Evolutionary conservation across 768 basidiomycete species (phyloP).

Genomic region (Coprinopsis strossmayeri): DNA sequence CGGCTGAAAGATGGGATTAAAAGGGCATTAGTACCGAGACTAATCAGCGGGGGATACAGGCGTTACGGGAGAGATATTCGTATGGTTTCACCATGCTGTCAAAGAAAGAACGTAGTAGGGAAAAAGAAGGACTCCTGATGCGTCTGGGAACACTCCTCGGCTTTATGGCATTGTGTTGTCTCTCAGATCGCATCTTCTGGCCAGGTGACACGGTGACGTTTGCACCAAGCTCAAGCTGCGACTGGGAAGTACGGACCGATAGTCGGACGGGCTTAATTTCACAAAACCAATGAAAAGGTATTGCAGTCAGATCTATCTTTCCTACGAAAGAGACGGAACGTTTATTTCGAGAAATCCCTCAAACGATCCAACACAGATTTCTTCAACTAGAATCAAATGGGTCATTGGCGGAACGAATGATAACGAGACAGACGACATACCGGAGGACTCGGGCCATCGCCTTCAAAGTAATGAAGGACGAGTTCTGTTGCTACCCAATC

Average conservation of each 20-base stretch:
- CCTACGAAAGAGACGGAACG: neutral
- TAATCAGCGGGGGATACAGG: neutral
- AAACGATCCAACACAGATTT: conserved; percentile 38
- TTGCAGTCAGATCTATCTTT: neutral
- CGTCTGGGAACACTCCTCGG: too few species aligned
- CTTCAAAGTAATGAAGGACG: conserved; percentile 69
- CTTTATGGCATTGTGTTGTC: too few species aligned
- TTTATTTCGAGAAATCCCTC: conserved; percentile 24
- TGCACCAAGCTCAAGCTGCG: too few species aligned
- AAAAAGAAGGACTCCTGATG: too few species aligned
- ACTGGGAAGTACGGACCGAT: too few species aligned
- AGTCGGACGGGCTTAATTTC: too few species aligned
- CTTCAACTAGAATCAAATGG: conserved; percentile 36
- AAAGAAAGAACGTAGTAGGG: too few species aligned
- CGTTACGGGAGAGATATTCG: conserved; percentile 32
- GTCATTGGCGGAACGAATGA: neutral
- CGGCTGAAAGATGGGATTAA: conserved; percentile 22
- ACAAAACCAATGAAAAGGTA: too few species aligned
- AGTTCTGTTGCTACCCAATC: conserved; percentile 75
- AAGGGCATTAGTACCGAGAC: neutral
- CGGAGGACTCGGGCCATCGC: conserved; percentile 60
- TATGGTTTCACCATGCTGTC: conserved; percentile 25
- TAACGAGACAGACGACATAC: conserved; percentile 33
- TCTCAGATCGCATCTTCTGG: too few species aligned
- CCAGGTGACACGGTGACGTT: too few species aligned